Conservation (phyloP, 2,329 filamentous ascomycete genomes). For the Calonectria pseudoreteaudii region DNA sequence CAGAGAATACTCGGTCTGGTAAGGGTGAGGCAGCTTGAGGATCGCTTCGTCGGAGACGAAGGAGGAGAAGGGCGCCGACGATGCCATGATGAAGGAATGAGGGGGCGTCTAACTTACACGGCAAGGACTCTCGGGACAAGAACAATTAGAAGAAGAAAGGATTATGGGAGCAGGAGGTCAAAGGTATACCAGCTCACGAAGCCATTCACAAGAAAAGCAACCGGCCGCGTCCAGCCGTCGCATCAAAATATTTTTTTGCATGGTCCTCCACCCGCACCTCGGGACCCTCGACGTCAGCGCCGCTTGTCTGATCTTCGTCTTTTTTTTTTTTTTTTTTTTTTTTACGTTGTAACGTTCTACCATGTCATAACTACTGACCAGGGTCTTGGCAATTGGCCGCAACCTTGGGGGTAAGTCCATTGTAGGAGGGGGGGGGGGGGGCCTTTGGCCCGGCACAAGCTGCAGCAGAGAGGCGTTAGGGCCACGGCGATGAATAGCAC, state of each 20-base stretch:
- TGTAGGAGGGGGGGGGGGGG: background rate
- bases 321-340: background rate
- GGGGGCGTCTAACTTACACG: background rate
- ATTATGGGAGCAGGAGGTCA: background rate
- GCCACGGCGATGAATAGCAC: background rate
- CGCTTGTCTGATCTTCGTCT: background rate
- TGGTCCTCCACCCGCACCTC: conserved; percentile 6
- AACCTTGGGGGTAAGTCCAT: background rate
- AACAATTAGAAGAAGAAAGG: conserved; percentile 3
- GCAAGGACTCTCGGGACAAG: background rate
- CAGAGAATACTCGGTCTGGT: conserved; percentile 59
- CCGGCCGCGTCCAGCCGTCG: background rate
- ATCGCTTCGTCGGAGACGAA: conserved; percentile 50
- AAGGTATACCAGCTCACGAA: conserved; percentile 22
- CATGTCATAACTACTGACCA: conserved; percentile 10
- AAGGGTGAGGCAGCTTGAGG: conserved; percentile 63
- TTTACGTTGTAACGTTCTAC: conserved; percentile 1
- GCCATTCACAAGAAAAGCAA: conserved; percentile 35
- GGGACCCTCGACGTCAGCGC: conserved; percentile 15
- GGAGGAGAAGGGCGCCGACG: conserved; percentile 34
- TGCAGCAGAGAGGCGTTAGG: conserved; percentile 6
- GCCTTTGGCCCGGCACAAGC: background rate
- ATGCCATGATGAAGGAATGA: conserved; percentile 31
- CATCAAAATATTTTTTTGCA: conserved; percentile 12
- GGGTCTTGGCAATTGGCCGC: conserved; percentile 2